Percentiles rank a stretch among this genome's conserved stretches.
These are phyloP conservation scores for Zoysia japonica DNA, from an alignment of 176 grass and related monocot species.

Conservation along the genomic window DNA sequence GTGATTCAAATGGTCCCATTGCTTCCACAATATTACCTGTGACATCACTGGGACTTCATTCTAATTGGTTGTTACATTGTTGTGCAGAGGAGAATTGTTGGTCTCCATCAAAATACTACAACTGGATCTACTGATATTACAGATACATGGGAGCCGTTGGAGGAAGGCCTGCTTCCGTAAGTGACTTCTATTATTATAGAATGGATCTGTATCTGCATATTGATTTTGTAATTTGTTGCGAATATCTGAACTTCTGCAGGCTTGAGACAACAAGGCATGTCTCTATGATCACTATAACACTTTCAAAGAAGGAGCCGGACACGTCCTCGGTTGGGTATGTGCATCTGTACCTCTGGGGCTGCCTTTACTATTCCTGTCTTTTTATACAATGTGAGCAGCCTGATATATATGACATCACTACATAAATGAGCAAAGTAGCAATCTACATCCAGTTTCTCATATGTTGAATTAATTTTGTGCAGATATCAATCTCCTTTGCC, in stretches of 20 bases:
- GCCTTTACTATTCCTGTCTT: not conserved
- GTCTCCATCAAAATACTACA: slow-evolving; percentile 83
- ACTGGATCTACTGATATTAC: slow-evolving; percentile 95
- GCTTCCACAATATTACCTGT: slow-evolving; percentile 3
- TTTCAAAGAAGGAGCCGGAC: slow-evolving; percentile 89
- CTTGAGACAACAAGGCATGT: slow-evolving; percentile 98
- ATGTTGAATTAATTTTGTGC: slow-evolving; percentile 36
- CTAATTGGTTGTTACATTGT: not conserved
- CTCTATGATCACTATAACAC: slow-evolving; percentile 82
- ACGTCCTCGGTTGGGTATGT: slow-evolving; percentile 71
- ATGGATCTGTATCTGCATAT: not conserved
- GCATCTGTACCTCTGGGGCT: not conserved
- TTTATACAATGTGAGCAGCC: not conserved
- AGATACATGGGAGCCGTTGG: slow-evolving; percentile 95
- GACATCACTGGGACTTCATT: not conserved
- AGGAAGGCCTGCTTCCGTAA: slow-evolving; percentile 99
- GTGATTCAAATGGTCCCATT: slow-evolving; percentile 36
- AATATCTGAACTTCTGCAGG: slow-evolving; percentile 44
- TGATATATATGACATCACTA: not conserved
- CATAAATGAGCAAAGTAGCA: not conserved
- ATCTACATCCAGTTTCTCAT: not conserved
- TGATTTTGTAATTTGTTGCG: not conserved
- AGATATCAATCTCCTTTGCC: slow-evolving; percentile 98
- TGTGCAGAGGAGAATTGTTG: slow-evolving; percentile 90
- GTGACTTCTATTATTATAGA: slow-evolving; percentile 15